These are phyloP conservation scores for Streptanthus diversifolius DNA, from an alignment of 345 rosid genomes.

Conservation along the genomic window DNA sequence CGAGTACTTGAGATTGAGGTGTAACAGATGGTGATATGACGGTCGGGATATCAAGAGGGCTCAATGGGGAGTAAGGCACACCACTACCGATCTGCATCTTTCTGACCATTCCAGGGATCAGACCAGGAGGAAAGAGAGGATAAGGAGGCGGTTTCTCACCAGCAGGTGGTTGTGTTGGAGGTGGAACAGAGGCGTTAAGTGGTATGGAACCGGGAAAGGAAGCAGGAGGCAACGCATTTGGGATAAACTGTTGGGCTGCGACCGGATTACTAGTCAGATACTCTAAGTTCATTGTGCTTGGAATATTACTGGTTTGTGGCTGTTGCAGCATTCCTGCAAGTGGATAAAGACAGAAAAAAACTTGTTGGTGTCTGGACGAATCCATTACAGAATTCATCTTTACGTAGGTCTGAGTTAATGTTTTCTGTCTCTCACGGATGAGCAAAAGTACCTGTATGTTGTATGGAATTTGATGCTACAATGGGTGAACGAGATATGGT, in stretches of 20 bases:
- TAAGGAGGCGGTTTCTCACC: conserved; percentile 82
- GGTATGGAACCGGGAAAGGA: conserved; percentile 65
- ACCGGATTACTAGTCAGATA: conserved; percentile 46
- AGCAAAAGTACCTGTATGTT: conserved; percentile 27
- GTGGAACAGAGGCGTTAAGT: conserved; percentile 52
- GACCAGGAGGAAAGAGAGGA: conserved; percentile 97
- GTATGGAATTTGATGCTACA: conserved; percentile 46
- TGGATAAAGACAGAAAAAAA: background rate
- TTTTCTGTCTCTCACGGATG: background rate
- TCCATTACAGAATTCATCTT: background rate
- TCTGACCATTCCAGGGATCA: conserved; percentile 97
- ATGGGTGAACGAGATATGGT: conserved; percentile 54
- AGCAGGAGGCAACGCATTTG: conserved; percentile 50
- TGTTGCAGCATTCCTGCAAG: conserved; percentile 46
- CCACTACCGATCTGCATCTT: conserved; percentile 99
- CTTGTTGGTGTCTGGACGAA: conserved; percentile 3
- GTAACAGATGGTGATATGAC: conserved; percentile 75
- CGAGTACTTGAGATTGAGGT: conserved; percentile 72
- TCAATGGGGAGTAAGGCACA: conserved; percentile 91
- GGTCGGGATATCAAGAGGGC: conserved; percentile 95
- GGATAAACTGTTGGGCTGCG: conserved; percentile 58
- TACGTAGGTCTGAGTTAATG: background rate
- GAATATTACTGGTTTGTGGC: conserved; percentile 36
- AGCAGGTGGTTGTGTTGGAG: conserved; percentile 41
- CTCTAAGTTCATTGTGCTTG: conserved; percentile 47